phyloP scores from a whole-genome alignment of 2,329 filamentous ascomycete species.

The Penicillium sp. region DNA sequence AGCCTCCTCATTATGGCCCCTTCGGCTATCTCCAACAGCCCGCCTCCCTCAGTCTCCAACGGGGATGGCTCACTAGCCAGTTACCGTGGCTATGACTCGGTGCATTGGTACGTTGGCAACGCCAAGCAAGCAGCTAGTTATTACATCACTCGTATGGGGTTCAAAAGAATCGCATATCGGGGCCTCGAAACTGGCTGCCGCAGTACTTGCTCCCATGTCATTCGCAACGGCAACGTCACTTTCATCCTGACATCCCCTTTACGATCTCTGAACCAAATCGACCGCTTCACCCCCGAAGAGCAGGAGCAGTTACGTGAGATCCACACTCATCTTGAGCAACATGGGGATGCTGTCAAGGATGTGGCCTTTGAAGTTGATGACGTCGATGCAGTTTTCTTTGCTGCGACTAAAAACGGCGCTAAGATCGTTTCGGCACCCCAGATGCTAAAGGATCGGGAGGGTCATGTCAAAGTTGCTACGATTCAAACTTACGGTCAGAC shows the following conservation, averaged over 20 bases:
- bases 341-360: constrained; percentile 94
- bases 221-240: constrained; percentile 48
- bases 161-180: constrained; percentile 78
- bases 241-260: constrained; percentile 49
- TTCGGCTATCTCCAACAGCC: constrained; percentile 33
- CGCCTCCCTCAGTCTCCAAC: constrained; percentile 22
- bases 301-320: constrained; percentile 71
- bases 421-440: constrained; percentile 48
- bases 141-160: constrained; percentile 86
- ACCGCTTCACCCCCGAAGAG: constrained; percentile 62
- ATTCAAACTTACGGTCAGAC: constrained; percentile 95
- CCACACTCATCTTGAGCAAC: constrained; percentile 78
- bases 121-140: constrained; percentile 92
- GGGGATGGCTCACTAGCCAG: constrained; percentile 34
- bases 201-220: constrained; percentile 78
- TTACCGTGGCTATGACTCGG: constrained; percentile 84
- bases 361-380: constrained; percentile 94
- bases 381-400: constrained; percentile 76
- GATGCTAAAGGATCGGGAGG: constrained; percentile 66
- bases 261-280: constrained; percentile 67
- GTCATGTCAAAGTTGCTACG: constrained; percentile 72
- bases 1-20: constrained; percentile 33
- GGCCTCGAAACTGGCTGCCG: constrained; percentile 88
- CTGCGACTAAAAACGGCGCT: constrained; percentile 64
- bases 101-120: constrained; percentile 96